Conservation (phyloP, 495 filamentous ascomycete species). For the Podospora comata region DNA sequence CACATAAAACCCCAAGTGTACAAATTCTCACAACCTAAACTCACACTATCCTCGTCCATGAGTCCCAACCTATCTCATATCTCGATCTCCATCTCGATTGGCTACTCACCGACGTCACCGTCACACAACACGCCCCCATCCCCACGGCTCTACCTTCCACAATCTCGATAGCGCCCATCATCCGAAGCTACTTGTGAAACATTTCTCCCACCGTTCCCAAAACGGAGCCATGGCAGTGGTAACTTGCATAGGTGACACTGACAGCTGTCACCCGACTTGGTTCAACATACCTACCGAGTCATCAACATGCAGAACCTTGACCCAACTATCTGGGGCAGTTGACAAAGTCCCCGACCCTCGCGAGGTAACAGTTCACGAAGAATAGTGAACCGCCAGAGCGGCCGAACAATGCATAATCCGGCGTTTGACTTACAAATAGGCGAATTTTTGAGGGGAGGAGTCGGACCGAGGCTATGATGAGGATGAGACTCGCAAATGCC, state of each 20-base stretch:
- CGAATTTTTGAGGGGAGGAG: not conserved
- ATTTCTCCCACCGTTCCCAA: not conserved
- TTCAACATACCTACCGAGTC: not conserved
- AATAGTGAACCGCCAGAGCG: not conserved
- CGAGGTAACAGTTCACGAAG: not conserved
- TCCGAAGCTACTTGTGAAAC: not conserved
- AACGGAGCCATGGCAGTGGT: not conserved
- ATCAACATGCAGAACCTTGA: not conserved
- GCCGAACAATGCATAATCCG: not conserved
- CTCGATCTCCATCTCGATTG: not conserved
- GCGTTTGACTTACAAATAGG: not conserved
- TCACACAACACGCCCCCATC: too few relatives aligned
- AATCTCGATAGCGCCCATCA: not conserved
- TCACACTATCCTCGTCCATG: too few relatives aligned
- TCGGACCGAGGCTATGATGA: not conserved
- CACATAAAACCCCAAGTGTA: too few relatives aligned
- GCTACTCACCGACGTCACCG: not conserved
- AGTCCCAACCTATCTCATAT: not conserved
- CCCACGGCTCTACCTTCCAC: not conserved
- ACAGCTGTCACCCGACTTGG: not conserved
- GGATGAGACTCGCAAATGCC: too few relatives aligned
- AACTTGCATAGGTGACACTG: not conserved
- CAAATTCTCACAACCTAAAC: too few relatives aligned
- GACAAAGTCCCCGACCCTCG: not conserved
- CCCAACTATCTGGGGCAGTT: not conserved